Evolutionary conservation across 805 yeast genomes (phyloP).

Genomic region (Candida yuanshanica): DNA sequence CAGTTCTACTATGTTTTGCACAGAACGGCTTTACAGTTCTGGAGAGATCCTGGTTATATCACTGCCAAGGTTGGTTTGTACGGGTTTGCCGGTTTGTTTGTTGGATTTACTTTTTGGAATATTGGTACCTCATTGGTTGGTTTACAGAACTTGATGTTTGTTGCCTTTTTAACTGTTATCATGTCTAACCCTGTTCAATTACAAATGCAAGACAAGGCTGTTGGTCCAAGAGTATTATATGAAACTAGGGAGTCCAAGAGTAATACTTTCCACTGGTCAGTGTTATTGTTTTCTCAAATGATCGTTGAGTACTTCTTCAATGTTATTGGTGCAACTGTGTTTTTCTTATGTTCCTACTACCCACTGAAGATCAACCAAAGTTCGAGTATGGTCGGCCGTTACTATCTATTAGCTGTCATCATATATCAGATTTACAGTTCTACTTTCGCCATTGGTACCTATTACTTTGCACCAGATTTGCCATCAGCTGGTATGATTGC

Average conservation of each 20-base stretch:
- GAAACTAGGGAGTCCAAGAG: conserved; percentile 69
- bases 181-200: conserved; percentile 38
- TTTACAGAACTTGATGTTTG: conserved; percentile 53
- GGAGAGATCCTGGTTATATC: conserved; percentile 58
- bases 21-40: conserved; percentile 40
- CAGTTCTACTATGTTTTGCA: conserved; percentile 37
- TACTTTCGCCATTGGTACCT: conserved; percentile 53
- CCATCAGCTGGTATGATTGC: conserved; percentile 60
- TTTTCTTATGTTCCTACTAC: conserved; percentile 48
- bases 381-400: conserved; percentile 49
- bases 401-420: conserved; percentile 43
- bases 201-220: conserved; percentile 57
- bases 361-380: conserved; percentile 37
- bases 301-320: conserved; percentile 59
- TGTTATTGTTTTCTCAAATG: conserved; percentile 47
- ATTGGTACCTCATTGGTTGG: conserved; percentile 46
- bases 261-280: conserved; percentile 69
- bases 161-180: conserved; percentile 53
- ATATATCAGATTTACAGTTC: conserved; percentile 45
- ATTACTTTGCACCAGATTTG: conserved; percentile 54
- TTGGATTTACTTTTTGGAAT: conserved; percentile 69
- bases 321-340: conserved; percentile 41
- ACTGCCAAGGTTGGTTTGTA: conserved; percentile 50
- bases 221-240: conserved; percentile 51
- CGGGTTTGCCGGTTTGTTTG: conserved; percentile 51